Evolutionary conservation across 1,284 basidiomycete species (phyloP).

Genomic region (Caloboletus inedulis): DNA sequence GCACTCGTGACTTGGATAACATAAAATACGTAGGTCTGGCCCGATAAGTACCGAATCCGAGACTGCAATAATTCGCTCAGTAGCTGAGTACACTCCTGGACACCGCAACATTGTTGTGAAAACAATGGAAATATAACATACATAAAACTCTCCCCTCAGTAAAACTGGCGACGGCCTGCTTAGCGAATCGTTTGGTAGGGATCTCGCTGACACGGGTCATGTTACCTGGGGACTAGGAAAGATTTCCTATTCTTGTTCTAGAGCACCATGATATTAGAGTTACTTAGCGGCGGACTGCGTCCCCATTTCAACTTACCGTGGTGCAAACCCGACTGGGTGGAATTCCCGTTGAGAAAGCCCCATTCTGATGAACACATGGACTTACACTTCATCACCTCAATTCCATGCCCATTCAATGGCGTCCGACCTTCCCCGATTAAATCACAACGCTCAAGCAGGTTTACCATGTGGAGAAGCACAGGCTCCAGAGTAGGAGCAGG

Average conservation of each 20-base stretch:
- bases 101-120: too few relatives aligned
- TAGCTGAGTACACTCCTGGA: not conserved
- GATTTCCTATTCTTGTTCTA: not conserved
- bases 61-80: not conserved
- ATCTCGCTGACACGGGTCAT: not conserved
- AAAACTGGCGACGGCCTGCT: too few relatives aligned
- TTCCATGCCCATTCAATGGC: not conserved
- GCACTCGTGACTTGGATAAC: not conserved
- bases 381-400: not conserved
- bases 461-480: not conserved
- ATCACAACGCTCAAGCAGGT: not conserved
- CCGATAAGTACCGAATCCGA: not conserved
- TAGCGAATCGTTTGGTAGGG: too few relatives aligned
- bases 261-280: not conserved
- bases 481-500: not conserved
- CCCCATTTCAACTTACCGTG: too few relatives aligned
- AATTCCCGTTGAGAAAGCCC: too few relatives aligned
- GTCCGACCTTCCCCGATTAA: not conserved
- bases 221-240: not conserved
- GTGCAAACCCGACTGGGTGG: too few relatives aligned
- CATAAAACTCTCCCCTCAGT: not conserved
- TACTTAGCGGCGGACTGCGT: not conserved
- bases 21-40: not conserved
- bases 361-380: not conserved
- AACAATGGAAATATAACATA: not conserved